Conservation (phyloP, 495 filamentous ascomycete genomes). For the Penicillium cataractarum region DNA sequence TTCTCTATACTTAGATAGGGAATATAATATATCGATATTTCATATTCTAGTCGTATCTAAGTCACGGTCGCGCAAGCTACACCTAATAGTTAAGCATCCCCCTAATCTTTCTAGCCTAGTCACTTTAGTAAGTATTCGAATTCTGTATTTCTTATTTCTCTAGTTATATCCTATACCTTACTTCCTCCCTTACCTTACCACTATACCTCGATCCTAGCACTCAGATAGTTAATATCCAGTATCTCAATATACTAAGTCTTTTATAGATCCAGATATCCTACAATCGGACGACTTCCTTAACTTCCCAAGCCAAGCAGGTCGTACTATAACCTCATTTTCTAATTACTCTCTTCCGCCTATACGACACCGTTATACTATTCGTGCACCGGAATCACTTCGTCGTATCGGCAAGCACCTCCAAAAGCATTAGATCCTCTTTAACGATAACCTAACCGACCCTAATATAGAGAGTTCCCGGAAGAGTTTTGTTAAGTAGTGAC, state of each 20-base stretch:
- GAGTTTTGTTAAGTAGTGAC: too few relatives aligned
- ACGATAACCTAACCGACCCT: background rate
- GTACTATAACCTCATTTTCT: background rate
- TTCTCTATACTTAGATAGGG: background rate
- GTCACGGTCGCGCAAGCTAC: background rate
- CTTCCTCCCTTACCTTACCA: background rate
- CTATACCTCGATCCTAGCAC: background rate
- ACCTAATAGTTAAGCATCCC: background rate
- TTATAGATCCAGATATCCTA: background rate
- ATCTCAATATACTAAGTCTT: background rate
- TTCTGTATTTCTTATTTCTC: background rate
- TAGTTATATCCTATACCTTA: background rate
- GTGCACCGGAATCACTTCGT: background rate
- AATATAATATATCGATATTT: background rate
- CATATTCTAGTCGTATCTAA: background rate
- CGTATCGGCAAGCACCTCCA: background rate
- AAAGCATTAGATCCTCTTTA: too few relatives aligned
- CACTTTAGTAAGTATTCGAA: background rate
- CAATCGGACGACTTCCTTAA: background rate
- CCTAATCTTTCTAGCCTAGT: background rate
- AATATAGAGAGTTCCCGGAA: too few relatives aligned
- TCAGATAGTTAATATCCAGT: background rate
- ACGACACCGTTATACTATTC: background rate
- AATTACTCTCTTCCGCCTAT: too few relatives aligned
- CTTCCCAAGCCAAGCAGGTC: background rate